These are phyloP conservation scores for Parasitella parasitica DNA, from an alignment of 371 early-diverging fungal species.

Conservation along the genomic window DNA sequence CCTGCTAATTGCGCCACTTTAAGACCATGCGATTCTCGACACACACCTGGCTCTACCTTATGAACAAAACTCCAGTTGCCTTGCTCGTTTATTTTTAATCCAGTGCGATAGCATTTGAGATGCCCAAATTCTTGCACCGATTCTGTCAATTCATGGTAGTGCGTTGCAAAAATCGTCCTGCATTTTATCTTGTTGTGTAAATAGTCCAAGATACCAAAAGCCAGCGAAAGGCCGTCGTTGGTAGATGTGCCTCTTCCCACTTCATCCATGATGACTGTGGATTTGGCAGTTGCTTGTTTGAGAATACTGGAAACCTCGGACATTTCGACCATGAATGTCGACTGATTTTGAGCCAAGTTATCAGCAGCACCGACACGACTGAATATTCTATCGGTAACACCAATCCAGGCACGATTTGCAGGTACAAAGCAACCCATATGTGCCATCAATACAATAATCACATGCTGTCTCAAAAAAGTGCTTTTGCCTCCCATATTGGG, in stretches of 20 bases:
- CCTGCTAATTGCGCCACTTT: slow-evolving; percentile 73
- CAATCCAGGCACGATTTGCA: slow-evolving; percentile 77
- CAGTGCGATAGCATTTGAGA: slow-evolving; percentile 59
- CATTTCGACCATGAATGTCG: slow-evolving; percentile 99
- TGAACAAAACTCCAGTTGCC: slow-evolving; percentile 64
- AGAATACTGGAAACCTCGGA: slow-evolving; percentile 90
- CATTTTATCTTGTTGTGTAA: slow-evolving; percentile 65
- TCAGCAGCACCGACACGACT: slow-evolving; percentile 84
- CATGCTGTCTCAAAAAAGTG: slow-evolving; percentile 87
- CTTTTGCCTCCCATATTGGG: slow-evolving; percentile 98
- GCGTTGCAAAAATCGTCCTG: slow-evolving; percentile 90
- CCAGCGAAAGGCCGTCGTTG: slow-evolving; percentile 90
- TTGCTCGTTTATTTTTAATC: slow-evolving; percentile 40
- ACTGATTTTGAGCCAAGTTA: slow-evolving; percentile 79
- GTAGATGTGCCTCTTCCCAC: slow-evolving; percentile 98
- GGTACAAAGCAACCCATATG: slow-evolving; percentile 96
- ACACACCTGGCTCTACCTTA: slow-evolving; percentile 61
- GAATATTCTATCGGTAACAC: slow-evolving; percentile 88
- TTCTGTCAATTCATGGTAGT: slow-evolving; percentile 87
- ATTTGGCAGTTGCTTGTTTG: slow-evolving; percentile 72
- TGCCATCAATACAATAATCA: slow-evolving; percentile 85
- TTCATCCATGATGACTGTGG: slow-evolving; percentile 97
- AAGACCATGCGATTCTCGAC: slow-evolving; percentile 66
- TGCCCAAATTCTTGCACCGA: slow-evolving; percentile 14
- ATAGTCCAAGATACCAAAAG: slow-evolving; percentile 83